A percentile compares a stretch with the other conserved stretches of the same genome.
phyloP scores from a whole-genome alignment of 129 eudicot genomes.

The Escallonia herrerae region DNA sequence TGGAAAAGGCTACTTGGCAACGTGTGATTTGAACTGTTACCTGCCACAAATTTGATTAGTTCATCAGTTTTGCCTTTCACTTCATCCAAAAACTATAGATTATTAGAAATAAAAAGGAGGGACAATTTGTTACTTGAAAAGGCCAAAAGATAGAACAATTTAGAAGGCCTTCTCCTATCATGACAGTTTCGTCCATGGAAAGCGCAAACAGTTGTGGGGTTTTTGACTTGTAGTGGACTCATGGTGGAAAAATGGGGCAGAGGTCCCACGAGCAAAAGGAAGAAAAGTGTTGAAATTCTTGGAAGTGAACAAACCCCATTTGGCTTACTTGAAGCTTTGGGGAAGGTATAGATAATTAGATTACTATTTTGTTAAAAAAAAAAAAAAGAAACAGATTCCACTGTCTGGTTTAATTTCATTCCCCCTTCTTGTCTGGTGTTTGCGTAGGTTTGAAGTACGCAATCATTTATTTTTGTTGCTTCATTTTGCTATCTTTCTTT shows the following conservation, averaged over 20 bases:
- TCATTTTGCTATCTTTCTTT: not conserved
- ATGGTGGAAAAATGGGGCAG: conserved; percentile 24
- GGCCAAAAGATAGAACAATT: not conserved
- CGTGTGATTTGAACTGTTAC: not conserved
- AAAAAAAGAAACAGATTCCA: no score
- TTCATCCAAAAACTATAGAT: no score
- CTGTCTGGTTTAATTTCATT: conserved; percentile 2
- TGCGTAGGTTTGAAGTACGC: conserved; percentile 33
- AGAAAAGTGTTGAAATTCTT: conserved; percentile 8
- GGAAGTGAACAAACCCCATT: conserved; percentile 3
- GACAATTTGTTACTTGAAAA: not conserved
- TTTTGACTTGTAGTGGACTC: conserved; percentile 25
- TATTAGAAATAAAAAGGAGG: not conserved
- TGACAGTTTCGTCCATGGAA: conserved; percentile 7
- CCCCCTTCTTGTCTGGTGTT: not conserved
- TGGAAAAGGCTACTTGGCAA: not conserved
- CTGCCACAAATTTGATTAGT: not conserved
- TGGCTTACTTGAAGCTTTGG: conserved; percentile 5
- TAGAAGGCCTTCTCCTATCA: not conserved
- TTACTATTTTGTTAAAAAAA: not conserved
- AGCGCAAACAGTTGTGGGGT: conserved; percentile 15
- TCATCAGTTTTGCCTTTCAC: no score
- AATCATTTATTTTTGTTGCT: conserved; percentile 1
- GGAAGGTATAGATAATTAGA: conserved; percentile 10
- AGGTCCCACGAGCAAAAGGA: conserved; percentile 32